A percentile compares a stretch with the other conserved stretches of the same genome.
phyloP scores from a whole-genome alignment of 768 basidiomycete species.

The Daedaleopsis nitida region DNA sequence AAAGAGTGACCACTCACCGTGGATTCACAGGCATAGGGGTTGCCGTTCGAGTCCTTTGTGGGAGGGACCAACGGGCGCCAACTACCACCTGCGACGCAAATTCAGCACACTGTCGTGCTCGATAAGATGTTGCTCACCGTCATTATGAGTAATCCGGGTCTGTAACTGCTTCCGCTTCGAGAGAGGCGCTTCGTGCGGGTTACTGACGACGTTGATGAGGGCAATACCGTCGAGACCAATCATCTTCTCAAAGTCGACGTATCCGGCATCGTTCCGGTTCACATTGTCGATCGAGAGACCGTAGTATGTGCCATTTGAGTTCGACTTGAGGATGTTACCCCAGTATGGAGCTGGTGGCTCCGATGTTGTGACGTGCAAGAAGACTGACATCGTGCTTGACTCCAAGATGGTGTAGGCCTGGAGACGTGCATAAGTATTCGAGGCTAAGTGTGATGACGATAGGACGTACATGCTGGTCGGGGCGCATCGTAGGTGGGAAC shows the following conservation, averaged over 20 bases:
- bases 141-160: conserved; percentile 93
- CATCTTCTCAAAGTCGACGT: conserved; percentile 98
- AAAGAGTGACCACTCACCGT: conserved; percentile 48
- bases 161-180: conserved; percentile 76
- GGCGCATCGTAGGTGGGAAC: conserved; percentile 91
- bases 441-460: background rate
- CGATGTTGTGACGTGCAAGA: conserved; percentile 95
- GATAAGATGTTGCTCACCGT: conserved; percentile 56
- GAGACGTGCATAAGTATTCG: background rate
- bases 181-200: conserved; percentile 72
- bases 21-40: conserved; percentile 65
- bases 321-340: conserved; percentile 94
- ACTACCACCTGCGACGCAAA: conserved; percentile 60
- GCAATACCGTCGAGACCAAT: conserved; percentile 95
- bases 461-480: conserved; percentile 79
- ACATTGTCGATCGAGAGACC: conserved; percentile 83
- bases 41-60: conserved; percentile 69
- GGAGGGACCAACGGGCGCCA: conserved; percentile 89
- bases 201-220: conserved; percentile 86
- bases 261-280: conserved; percentile 87
- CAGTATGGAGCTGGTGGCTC: conserved; percentile 72
- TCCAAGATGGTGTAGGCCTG: conserved; percentile 94
- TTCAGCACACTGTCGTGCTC: background rate
- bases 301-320: conserved; percentile 98
- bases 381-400: conserved; percentile 89